These are phyloP conservation scores for Phialophora tarda DNA, from an alignment of 2,329 filamentous ascomycete species.

Conservation along the genomic window DNA sequence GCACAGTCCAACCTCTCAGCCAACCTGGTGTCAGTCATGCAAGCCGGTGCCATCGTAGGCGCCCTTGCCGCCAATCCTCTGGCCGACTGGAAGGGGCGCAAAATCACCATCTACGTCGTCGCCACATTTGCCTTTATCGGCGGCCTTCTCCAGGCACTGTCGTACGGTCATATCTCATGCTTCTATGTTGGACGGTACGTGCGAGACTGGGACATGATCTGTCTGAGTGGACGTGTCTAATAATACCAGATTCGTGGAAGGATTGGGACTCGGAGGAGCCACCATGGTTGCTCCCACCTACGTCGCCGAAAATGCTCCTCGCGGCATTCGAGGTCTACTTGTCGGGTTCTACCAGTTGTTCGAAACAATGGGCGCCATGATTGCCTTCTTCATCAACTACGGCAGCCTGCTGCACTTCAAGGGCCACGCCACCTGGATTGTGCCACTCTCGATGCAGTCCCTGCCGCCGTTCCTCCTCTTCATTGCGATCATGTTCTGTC, in stretches of 20 bases:
- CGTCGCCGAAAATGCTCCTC: slow-evolving; percentile 65
- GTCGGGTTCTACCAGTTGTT: slow-evolving; percentile 67
- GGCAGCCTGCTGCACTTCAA: slow-evolving; percentile 54
- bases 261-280: slow-evolving; percentile 57
- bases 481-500: slow-evolving; percentile 65
- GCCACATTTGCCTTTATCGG: slow-evolving; percentile 65
- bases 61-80: slow-evolving; percentile 57
- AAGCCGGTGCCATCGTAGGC: slow-evolving; percentile 71
- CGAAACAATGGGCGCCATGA: slow-evolving; percentile 54
- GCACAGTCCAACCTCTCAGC: slow-evolving; percentile 63
- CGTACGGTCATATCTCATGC: slow-evolving; percentile 63
- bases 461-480: slow-evolving; percentile 67
- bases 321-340: slow-evolving; percentile 64
- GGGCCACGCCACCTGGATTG: slow-evolving; percentile 60
- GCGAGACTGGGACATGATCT: slow-evolving; percentile 33
- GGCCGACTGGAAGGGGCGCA: slow-evolving; percentile 60
- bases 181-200: slow-evolving; percentile 71
- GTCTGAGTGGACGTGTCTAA: slow-evolving; percentile 6
- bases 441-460: slow-evolving; percentile 69
- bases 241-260: slow-evolving; percentile 55
- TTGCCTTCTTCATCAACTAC: slow-evolving; percentile 61
- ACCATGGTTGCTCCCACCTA: slow-evolving; percentile 66
- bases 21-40: slow-evolving; percentile 74
- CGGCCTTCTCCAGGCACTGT: slow-evolving; percentile 67
- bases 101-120: slow-evolving; percentile 60